Base-by-base conservation (phyloP, 2,329 filamentous ascomycete species). In the Aquanectria penicillioides region DNA sequence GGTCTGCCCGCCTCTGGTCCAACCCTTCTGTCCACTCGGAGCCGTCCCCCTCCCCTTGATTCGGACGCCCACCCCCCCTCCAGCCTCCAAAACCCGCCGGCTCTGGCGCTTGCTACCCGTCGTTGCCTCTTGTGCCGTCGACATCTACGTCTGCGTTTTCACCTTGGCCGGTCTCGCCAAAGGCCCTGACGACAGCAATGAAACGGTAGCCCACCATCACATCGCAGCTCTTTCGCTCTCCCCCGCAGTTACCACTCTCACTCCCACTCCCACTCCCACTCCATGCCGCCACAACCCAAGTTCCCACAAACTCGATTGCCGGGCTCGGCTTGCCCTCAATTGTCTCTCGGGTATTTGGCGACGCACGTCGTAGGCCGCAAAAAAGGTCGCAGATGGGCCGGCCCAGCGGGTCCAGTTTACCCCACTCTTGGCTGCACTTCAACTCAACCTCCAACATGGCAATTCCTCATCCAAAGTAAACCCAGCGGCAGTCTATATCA, bases 381-480 rank as follows among this genome's bases (percentile, higher is more conserved):
- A 31, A 17, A 28, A 51, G 54, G 54, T 47, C 54, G 47, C 54
- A 57, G 47, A 51, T 51, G 47, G 26, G 40, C 47, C 47, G 54
- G 47, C 47, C 54, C 34, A 57, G 54, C 54, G 47, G 54, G 47
- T 43, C 54, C 25, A 43, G 44, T 51, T 40, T 26, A 33, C 47
- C 33, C 54, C 54, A 46, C 47, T 41, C 28, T 48, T 37, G 28
- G n/a, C 29, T 43, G 43, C 37, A 49, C 52, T 26, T 44, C 52
- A 48, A 57, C 38, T 57, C 54, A 57, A 57, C 54, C 33, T 51
- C 54, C 54, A 50, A 51, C 54, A 33, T 46, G 48, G 20, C 31
- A 46, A 44, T 56, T 29, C 50, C 22, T 22, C 44, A 25, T 49
- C 11, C 29, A 34, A 43, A 40, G 36, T 28, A 44, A 49, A 56